Evolutionary conservation across 805 yeast genomes (phyloP).

Genomic region (Saccharomycopsis sp.): DNA sequence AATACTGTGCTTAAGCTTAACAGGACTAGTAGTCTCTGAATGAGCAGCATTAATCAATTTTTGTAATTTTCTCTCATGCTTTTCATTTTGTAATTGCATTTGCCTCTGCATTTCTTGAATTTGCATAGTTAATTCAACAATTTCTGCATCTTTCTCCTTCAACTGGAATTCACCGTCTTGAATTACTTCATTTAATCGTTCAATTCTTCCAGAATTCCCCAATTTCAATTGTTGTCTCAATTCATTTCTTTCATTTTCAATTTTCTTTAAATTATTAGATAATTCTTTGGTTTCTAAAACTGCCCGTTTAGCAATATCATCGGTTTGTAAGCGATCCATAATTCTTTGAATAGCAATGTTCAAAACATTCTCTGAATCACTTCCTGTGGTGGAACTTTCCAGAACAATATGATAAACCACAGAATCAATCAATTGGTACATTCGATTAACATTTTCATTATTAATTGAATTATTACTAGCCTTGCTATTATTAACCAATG

Average conservation of each 20-base stretch:
- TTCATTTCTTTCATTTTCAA: constrained; percentile 52
- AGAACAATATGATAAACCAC: constrained; percentile 31
- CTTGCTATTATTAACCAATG: constrained; percentile 32
- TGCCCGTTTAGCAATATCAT: constrained; percentile 78
- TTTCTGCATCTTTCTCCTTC: constrained; percentile 51
- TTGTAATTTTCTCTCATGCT: constrained; percentile 14
- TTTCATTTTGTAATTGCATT: constrained; percentile 25
- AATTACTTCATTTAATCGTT: constrained; percentile 52
- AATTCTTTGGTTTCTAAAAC: constrained; percentile 48
- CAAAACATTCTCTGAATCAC: constrained; percentile 51
- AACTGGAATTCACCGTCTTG: constrained; percentile 57
- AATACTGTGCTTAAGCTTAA: neutral
- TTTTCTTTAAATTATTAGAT: constrained; percentile 45
- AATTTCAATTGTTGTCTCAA: constrained; percentile 58
- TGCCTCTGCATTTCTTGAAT: constrained; percentile 57
- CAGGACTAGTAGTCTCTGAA: neutral
- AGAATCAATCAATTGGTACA: constrained; percentile 54
- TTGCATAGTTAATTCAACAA: constrained; percentile 53
- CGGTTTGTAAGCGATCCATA: constrained; percentile 68
- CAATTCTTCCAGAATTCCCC: constrained; percentile 72
- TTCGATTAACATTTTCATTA: constrained; percentile 22
- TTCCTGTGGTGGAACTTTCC: constrained; percentile 38
- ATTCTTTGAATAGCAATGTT: constrained; percentile 72
- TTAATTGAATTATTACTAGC: neutral
- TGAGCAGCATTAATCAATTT: constrained; percentile 14